Base-by-base conservation (phyloP, 768 basidiomycete species). In the Leccinum barrowsii region DNA sequence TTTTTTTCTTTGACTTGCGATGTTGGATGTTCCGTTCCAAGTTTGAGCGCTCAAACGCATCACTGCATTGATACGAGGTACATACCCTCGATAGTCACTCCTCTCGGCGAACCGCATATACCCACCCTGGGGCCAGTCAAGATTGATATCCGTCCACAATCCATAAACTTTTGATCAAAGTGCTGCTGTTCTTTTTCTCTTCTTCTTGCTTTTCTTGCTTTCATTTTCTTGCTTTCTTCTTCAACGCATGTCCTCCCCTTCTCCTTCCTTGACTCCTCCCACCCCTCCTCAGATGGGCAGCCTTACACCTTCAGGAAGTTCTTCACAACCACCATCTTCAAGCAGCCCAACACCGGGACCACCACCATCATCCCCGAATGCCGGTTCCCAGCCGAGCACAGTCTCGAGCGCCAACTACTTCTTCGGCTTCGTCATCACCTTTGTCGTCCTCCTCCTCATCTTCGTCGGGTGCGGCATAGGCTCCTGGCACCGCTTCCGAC, bases 381-480 rank as follows among this genome's bases (percentile, higher is more conserved):
- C 34, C 13, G 10, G n/a, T 7, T 15, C 50, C 6, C 7, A 57
- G 0, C 13, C 64, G 22, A 54, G 35, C 42, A 56, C 59, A 12
- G 5, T 42, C 46, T 58, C 65, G 0, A 61, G 59, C 21, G 58
- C 65, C 58, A 73, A 69, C 65, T 73, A 73, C 47, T 72, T 73
- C 54, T 73, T 73, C 47, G 71, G 71, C 24, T 73, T 73, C 58
- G 59, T 73, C 50, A 60, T 73, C 60, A 72, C 70, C 40, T 73
- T 73, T 55, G 62, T 72, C 61, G 63, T 69, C 26, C 64, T 73
- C 50, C 64, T 85, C 28, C 70, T 84, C 48, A 66, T 84, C 50
- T 83, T 84, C 54, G 70, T 83, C 8, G 78, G 75, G 4, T 83
- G 82, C 52, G 82, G 80, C 7, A 62, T 85, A 15, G 73, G 77